Conservation (phyloP, 305 asterid species). For the Fraxinus albicans region DNA sequence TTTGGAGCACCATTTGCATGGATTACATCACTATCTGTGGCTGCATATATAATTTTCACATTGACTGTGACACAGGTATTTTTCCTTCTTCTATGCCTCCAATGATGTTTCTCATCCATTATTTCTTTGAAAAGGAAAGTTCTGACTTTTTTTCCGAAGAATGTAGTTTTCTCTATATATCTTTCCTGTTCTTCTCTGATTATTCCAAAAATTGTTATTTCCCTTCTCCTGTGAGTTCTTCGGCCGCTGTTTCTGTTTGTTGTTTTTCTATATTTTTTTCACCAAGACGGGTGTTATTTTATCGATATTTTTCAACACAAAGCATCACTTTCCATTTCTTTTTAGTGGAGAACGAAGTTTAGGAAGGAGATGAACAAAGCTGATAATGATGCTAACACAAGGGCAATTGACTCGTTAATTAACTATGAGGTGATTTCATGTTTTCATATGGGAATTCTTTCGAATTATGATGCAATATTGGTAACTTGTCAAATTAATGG, state of each 20-base stretch:
- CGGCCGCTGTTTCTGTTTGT: background rate
- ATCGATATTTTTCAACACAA: conserved; percentile 17
- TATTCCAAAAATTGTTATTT: background rate
- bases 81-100: background rate
- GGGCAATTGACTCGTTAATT: conserved; percentile 90
- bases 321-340: conserved; percentile 16
- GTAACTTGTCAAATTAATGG: conserved; percentile 11
- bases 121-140: background rate
- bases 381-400: conserved; percentile 91
- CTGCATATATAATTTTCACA: conserved; percentile 80
- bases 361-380: conserved; percentile 97
- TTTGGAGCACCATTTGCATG: conserved; percentile 97
- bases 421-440: conserved; percentile 76
- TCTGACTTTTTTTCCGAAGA: background rate
- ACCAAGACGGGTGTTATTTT: conserved; percentile 15
- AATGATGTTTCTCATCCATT: background rate
- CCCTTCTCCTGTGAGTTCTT: background rate
- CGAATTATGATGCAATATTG: conserved; percentile 16
- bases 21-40: conserved; percentile 90
- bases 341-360: conserved; percentile 96
- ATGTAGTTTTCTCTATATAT: conserved; percentile 1
- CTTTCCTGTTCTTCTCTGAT: background rate
- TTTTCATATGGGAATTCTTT: conserved; percentile 9
- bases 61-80: conserved; percentile 83
- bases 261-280: background rate